These are phyloP conservation scores for Anthracocystis setariae DNA, from an alignment of 1,284 basidiomycete genomes.

Conservation along the genomic window DNA sequence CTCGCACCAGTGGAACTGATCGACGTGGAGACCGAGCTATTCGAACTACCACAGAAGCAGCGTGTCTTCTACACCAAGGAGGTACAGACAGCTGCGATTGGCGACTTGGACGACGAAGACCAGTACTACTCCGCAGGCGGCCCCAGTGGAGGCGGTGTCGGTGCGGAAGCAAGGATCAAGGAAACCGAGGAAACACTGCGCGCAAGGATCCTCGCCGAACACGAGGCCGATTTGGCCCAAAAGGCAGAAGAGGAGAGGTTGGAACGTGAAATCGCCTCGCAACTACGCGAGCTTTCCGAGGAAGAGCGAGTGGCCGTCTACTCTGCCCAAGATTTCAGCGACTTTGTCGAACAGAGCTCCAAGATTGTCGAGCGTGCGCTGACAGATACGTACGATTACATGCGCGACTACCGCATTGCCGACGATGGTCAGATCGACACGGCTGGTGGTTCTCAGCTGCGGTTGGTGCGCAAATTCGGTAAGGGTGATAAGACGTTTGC, in stretches of 20 bases:
- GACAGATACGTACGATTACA: slow-evolving; percentile 95
- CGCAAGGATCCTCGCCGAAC: slow-evolving; percentile 44
- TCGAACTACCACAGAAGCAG: slow-evolving; percentile 84
- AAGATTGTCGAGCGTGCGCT: slow-evolving; percentile 96
- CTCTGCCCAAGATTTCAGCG: slow-evolving; percentile 84
- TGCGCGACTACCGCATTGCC: slow-evolving; percentile 90
- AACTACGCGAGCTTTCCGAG: slow-evolving; percentile 85
- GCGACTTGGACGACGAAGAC: slow-evolving; percentile 70
- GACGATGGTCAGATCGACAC: slow-evolving; percentile 75
- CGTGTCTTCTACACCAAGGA: slow-evolving; percentile 93
- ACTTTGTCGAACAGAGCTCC: slow-evolving; percentile 93
- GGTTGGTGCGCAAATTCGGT: slow-evolving; percentile 49
- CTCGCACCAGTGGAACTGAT: slow-evolving; percentile 76
- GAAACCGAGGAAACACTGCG: slow-evolving; percentile 37
- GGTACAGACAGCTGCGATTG: slow-evolving; percentile 73
- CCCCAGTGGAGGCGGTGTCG: slow-evolving; percentile 70
- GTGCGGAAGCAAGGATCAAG: slow-evolving; percentile 20
- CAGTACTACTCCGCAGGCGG: slow-evolving; percentile 56
- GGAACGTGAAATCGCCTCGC: slow-evolving; percentile 76
- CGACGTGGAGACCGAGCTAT: slow-evolving; percentile 80
- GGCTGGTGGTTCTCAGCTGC: slow-evolving; percentile 28
- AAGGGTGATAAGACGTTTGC: slow-evolving; percentile 67
- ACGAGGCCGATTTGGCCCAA: slow-evolving; percentile 58
- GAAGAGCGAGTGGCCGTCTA: slow-evolving; percentile 84
- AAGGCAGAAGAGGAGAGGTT: slow-evolving; percentile 74